Evolutionary conservation across 352 stramenopile genomes (phyloP).

Genomic region (Discostella stelligera): DNA sequence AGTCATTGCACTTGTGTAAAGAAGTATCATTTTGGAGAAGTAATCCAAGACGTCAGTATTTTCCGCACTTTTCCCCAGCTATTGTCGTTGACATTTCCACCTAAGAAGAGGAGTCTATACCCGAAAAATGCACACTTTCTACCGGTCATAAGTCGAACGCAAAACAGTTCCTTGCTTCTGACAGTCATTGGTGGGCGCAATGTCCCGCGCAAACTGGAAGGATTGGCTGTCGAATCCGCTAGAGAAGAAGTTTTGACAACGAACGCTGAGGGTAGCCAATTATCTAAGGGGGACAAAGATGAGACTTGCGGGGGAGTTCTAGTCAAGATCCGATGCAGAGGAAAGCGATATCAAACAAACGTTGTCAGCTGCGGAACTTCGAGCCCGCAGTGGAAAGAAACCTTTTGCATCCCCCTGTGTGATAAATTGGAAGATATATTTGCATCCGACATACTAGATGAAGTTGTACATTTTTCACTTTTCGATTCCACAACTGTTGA

Average conservation of each 20-base stretch:
- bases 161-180: constrained; percentile 35
- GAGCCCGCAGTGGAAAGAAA: constrained; percentile 90
- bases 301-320: constrained; percentile 28
- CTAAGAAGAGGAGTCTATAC: constrained; percentile 38
- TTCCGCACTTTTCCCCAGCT: constrained; percentile 20
- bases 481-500: constrained; percentile 88
- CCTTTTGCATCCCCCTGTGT: constrained; percentile 86
- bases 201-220: constrained; percentile 22
- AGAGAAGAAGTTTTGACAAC: constrained; percentile 10
- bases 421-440: constrained; percentile 86
- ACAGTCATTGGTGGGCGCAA: constrained; percentile 34
- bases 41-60: constrained; percentile 35
- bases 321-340: constrained; percentile 42
- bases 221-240: background rate
- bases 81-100: constrained; percentile 20
- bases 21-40: constrained; percentile 32
- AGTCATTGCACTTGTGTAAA: constrained; percentile 1
- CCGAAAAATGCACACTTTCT: constrained; percentile 16
- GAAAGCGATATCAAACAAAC: constrained; percentile 39
- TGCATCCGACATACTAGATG: constrained; percentile 81
- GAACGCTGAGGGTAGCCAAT: background rate
- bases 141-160: constrained; percentile 10
- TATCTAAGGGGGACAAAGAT: background rate
- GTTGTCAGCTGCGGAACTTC: constrained; percentile 42
- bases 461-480: constrained; percentile 84